phyloP scores from a whole-genome alignment of 2,329 filamentous ascomycete genomes.

The Cytospora piceae region DNA sequence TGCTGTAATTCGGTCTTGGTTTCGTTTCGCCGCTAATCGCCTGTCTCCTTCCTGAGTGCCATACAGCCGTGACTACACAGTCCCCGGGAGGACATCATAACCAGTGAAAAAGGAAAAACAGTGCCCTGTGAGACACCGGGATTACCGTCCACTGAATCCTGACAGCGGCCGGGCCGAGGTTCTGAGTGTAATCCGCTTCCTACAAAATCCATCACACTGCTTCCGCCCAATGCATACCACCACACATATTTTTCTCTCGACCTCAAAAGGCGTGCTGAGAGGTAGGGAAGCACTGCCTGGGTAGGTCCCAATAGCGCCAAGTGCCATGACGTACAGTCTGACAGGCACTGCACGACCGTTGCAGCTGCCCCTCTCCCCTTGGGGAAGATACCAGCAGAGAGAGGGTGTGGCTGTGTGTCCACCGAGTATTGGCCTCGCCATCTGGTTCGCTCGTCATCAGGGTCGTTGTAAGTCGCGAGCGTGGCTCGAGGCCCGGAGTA shows the following conservation, averaged over 20 bases:
- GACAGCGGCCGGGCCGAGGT: not conserved
- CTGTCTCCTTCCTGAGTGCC: not conserved
- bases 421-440: not conserved
- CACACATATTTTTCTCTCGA: slow-evolving; percentile 4
- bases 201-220: not conserved
- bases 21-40: slow-evolving; percentile 15
- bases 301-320: slow-evolving; percentile 9
- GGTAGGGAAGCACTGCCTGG: not conserved
- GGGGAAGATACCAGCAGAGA: not conserved
- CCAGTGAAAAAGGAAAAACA: not conserved
- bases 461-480: not conserved
- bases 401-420: slow-evolving; percentile 3
- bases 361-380: not conserved
- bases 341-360: not conserved
- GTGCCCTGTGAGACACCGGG: not conserved
- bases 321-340: slow-evolving; percentile 13
- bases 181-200: not conserved
- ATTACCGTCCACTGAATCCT: not conserved
- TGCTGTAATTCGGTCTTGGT: not conserved
- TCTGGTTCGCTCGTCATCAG: not conserved
- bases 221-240: slow-evolving; percentile 11
- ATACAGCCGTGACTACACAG: slow-evolving; percentile 6
- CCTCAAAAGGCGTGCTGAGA: not conserved
- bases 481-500: not conserved
- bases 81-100: not conserved